phyloP scores from a whole-genome alignment of 257 asterid species.

The Forsythia viridissima region DNA sequence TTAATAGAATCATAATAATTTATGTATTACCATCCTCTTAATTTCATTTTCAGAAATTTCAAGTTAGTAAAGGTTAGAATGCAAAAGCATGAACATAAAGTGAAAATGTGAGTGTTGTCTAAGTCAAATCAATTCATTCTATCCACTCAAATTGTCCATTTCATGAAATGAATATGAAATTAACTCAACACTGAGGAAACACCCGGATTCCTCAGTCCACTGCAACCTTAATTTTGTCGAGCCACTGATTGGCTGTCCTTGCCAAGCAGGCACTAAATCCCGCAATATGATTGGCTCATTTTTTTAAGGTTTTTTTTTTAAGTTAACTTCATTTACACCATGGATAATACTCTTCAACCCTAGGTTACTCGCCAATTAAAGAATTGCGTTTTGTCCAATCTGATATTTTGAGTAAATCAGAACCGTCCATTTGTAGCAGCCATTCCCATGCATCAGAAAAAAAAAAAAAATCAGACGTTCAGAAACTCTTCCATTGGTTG shows the following conservation, averaged over 20 bases:
- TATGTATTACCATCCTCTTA: too few species aligned
- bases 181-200: constrained; percentile 23
- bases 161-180: constrained; percentile 32
- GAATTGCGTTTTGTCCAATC: constrained; percentile 21
- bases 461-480: constrained; percentile 26
- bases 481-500: constrained; percentile 58
- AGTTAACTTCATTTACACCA: constrained; percentile 20
- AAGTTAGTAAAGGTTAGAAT: too few species aligned
- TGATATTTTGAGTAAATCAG: constrained; percentile 20
- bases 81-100: constrained; percentile 36
- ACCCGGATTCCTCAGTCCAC: constrained; percentile 35
- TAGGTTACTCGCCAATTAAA: constrained; percentile 21
- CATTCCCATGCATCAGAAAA: constrained; percentile 29
- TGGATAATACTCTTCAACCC: constrained; percentile 49
- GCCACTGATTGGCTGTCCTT: constrained; percentile 68
- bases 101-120: constrained; percentile 26
- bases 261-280: constrained; percentile 55
- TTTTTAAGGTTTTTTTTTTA: constrained; percentile 26
- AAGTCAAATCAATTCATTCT: constrained; percentile 40
- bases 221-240: constrained; percentile 89
- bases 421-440: constrained; percentile 33
- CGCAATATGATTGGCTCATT: constrained; percentile 50
- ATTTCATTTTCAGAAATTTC: too few species aligned
- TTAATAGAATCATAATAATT: too few species aligned
- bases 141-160: constrained; percentile 48